A percentile compares a stretch with the other conserved stretches of the same genome.
These are phyloP conservation scores for Populus hybrid DNA, from an alignment of 441 rosid genomes.

Conservation along the genomic window DNA sequence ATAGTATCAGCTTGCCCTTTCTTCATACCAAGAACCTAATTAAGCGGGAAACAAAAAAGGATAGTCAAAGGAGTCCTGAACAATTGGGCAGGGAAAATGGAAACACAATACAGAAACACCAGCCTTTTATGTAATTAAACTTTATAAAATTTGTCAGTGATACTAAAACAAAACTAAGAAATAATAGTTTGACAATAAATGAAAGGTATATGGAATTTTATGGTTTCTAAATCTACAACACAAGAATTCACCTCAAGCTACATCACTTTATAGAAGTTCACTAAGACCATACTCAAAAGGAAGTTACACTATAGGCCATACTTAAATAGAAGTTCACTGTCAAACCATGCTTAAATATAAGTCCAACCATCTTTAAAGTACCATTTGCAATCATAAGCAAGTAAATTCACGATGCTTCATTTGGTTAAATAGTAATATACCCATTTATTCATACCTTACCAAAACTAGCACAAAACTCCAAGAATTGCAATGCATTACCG, in stretches of 20 bases:
- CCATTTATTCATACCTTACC: not conserved
- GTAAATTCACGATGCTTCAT: not conserved
- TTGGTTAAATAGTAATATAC: not conserved
- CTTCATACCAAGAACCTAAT: constrained; percentile 61
- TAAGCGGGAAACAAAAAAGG: not conserved
- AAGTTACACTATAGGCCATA: not conserved
- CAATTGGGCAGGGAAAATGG: not conserved
- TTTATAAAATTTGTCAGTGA: not conserved
- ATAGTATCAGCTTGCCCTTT: constrained; percentile 71
- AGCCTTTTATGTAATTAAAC: not conserved
- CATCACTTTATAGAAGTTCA: not conserved
- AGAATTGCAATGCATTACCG: not conserved
- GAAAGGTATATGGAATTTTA: not conserved
- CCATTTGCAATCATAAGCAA: not conserved
- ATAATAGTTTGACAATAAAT: not conserved
- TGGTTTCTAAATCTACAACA: not conserved
- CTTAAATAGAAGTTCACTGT: not conserved
- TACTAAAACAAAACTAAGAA: not conserved
- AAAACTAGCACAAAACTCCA: constrained; percentile 2
- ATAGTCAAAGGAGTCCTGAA: not conserved
- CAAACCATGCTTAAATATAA: not conserved
- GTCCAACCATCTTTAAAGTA: not conserved
- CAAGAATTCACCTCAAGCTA: not conserved
- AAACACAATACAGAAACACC: not conserved
- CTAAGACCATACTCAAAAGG: not conserved